Base-by-base conservation (phyloP, 1,284 basidiomycete species). In the Ceratorhiza oryzae-sativae region DNA sequence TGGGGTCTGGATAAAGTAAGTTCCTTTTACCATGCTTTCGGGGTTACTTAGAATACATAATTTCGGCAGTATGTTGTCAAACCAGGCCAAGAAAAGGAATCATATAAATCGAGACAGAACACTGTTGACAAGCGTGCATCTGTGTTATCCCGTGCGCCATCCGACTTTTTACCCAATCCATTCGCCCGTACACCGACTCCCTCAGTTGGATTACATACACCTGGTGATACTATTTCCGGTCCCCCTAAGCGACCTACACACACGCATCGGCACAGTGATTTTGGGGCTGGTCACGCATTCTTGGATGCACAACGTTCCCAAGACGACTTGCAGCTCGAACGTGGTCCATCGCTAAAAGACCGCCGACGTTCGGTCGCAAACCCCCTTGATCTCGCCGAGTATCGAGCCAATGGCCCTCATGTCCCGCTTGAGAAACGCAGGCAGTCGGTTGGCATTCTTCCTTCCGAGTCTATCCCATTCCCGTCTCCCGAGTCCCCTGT, bases 1-100 rank as follows among this genome's bases (percentile, higher is more conserved):
- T 93, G 92, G 91, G 91, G 91, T 1, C 82, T 93, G 25, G 90
- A 92, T 72, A 85, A 87, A 18, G 70, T 70, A 60, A 36, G 73
- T 46, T 27, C 51, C 20, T 53, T 42, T 15, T n/a, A 4, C n/a
- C 34, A 20, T 27, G 45, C 46, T 34, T 67, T 56, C 30, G 10
- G 23, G 13, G 20, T 36, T 13, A 53, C 49, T 67, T 23, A 67
- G 12, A 36, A n/a, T 20, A 41, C 27, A 51, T 56, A 60, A 73
- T 32, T 27, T 51, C 46, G 45, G 51, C 46, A 73, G 72, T 73
- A 61, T n/a, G 62, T 60, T 18, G 73, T 60, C 34, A 72, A 63
- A 32, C 62, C 61, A 48, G 58, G 27, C 56, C 67, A 42, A 45
- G 72, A 41, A 67, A 67, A 51, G 27, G 45, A 39, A 39, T 45